Percentiles rank a stretch among this genome's conserved stretches.
Conservation (phyloP, 805 yeast species). For the Pichia occidentalis region DNA sequence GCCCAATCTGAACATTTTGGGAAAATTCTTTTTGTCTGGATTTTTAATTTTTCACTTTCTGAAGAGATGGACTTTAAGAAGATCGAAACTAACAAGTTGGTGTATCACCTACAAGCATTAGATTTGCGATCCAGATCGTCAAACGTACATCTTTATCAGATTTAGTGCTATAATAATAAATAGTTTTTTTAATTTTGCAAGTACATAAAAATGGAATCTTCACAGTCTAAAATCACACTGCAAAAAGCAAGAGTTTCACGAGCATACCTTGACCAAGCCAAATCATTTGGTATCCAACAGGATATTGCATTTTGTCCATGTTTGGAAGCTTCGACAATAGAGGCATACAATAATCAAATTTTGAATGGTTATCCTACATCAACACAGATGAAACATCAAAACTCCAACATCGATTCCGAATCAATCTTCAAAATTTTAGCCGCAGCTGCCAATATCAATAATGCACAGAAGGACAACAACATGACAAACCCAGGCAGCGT, state of each 20-base stretch:
- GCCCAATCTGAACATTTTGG: too few species aligned
- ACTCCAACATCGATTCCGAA: slow-evolving; percentile 10
- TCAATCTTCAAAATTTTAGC: slow-evolving; percentile 15
- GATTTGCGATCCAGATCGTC: too few species aligned
- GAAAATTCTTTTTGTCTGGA: too few species aligned
- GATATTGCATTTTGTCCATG: slow-evolving; percentile 65
- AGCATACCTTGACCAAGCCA: slow-evolving; percentile 50
- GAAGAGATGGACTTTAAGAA: too few species aligned
- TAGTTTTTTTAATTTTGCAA: too few species aligned
- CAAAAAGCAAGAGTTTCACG: slow-evolving; percentile 30
- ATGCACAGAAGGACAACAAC: neutral
- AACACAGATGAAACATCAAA: slow-evolving; percentile 4
- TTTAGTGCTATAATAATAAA: too few species aligned
- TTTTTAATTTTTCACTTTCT: too few species aligned
- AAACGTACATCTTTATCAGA: too few species aligned
- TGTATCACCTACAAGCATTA: too few species aligned
- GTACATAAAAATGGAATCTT: slow-evolving; percentile 4
- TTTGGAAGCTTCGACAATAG: slow-evolving; percentile 1
- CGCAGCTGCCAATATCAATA: slow-evolving; percentile 6
- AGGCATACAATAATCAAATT: neutral
- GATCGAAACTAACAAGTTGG: too few species aligned
- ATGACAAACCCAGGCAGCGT: too few species aligned
- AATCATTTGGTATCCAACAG: slow-evolving; percentile 66
- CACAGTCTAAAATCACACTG: neutral
- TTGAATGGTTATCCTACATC: neutral